Conservation (phyloP, 306 rosid genomes). For the Castanea sativa region DNA sequence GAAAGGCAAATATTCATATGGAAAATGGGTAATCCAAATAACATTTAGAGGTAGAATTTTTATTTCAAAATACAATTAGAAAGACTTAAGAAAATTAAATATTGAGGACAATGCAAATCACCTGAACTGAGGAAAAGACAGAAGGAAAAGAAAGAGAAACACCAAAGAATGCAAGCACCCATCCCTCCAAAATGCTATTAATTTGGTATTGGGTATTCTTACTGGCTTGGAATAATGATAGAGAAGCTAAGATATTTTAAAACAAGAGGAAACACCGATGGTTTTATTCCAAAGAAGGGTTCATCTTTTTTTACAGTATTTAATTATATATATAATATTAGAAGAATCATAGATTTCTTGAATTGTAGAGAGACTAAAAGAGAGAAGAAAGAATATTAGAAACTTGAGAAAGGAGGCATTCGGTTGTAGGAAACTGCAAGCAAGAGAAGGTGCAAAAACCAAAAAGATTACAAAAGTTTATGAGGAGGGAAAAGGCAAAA, state of each 20-base stretch:
- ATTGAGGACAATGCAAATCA: slow-evolving; percentile 22
- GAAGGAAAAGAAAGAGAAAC: slow-evolving; percentile 41
- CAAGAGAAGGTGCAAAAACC: slow-evolving; percentile 60
- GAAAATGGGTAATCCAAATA: background rate
- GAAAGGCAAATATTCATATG: background rate
- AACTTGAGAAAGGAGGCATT: slow-evolving; percentile 93
- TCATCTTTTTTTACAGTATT: slow-evolving; percentile 30
- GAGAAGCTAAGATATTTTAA: slow-evolving; percentile 56
- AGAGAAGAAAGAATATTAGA: slow-evolving; percentile 78
- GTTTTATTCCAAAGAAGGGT: slow-evolving; percentile 41
- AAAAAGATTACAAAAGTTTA: slow-evolving; percentile 26
- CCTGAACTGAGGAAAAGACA: slow-evolving; percentile 65
- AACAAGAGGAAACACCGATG: slow-evolving; percentile 33
- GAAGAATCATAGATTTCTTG: slow-evolving; percentile 91
- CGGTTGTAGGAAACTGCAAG: slow-evolving; percentile 75
- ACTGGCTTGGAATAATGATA: slow-evolving; percentile 35
- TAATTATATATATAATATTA: slow-evolving; percentile 37
- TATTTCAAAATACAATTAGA: background rate
- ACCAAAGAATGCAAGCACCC: slow-evolving; percentile 40
- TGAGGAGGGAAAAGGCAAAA: slow-evolving; percentile 49
- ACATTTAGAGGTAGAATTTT: background rate
- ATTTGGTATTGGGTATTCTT: slow-evolving; percentile 25
- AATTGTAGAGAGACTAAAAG: slow-evolving; percentile 48
- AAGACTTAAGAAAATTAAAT: background rate
- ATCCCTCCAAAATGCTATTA: slow-evolving; percentile 40